Evolutionary conservation across 345 rosid species (phyloP).

Genomic region (Bruguiera sexangula): DNA sequence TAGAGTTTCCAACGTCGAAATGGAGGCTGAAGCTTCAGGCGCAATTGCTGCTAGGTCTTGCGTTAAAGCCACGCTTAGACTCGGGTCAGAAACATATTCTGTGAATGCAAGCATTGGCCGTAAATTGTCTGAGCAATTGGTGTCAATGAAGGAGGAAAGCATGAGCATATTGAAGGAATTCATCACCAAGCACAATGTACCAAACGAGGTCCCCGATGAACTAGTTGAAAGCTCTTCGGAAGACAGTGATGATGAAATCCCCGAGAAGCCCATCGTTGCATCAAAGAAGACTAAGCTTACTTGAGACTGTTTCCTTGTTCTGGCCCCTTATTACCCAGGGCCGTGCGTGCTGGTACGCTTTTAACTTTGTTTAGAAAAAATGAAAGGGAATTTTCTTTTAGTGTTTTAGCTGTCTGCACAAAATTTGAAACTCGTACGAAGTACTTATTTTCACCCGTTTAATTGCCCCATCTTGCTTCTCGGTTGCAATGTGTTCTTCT

Average conservation of each 20-base stretch:
- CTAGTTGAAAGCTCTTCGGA: conserved; percentile 48
- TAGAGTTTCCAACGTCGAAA: conserved; percentile 13
- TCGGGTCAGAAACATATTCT: conserved; percentile 61
- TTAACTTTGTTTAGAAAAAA: neutral
- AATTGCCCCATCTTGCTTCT: neutral
- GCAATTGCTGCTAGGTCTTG: conserved; percentile 22
- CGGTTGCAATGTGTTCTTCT: neutral
- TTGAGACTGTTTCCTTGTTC: conserved; percentile 17
- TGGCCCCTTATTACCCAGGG: neutral
- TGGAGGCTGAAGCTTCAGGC: conserved; percentile 48
- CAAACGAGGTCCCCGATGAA: conserved; percentile 72
- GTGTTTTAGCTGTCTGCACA: too few species aligned
- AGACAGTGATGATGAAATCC: conserved; percentile 45
- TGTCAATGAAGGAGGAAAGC: conserved; percentile 70
- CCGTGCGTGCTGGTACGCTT: too few species aligned
- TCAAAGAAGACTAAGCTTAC: conserved; percentile 67
- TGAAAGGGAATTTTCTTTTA: neutral
- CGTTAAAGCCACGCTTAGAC: conserved; percentile 51
- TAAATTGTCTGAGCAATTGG: conserved; percentile 57
- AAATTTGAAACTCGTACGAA: too few species aligned
- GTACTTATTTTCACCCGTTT: neutral
- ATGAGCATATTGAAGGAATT: conserved; percentile 72
- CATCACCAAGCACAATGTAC: conserved; percentile 79
- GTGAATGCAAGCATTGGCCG: conserved; percentile 38
- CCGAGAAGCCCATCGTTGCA: conserved; percentile 38